phyloP scores from a whole-genome alignment of 768 basidiomycete species.

The Pholiota conissans region DNA sequence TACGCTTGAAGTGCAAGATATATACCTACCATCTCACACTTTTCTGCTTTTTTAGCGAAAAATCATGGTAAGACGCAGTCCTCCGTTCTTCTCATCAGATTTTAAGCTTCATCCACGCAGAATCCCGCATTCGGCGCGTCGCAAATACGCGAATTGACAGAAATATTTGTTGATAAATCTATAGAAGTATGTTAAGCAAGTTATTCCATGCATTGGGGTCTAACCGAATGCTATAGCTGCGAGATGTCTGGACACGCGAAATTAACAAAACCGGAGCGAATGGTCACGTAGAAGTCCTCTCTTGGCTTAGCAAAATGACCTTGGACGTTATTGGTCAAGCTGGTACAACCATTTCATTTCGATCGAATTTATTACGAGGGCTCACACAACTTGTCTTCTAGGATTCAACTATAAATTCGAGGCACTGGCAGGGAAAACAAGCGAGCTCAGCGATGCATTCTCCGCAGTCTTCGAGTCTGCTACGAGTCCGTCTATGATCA shows the following conservation, averaged over 20 bases:
- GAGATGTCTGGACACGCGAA: conserved; percentile 45
- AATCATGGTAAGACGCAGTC: conserved; percentile 37
- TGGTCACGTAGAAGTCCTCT: conserved; percentile 54
- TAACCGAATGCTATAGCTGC: no score
- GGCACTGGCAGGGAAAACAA: conserved; percentile 31
- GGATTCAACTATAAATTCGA: conserved; percentile 38
- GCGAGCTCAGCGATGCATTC: conserved; percentile 56
- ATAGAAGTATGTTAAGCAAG: conserved; percentile 44
- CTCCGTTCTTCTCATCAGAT: neutral
- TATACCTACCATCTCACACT: conserved; percentile 19
- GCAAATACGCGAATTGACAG: conserved; percentile 57
- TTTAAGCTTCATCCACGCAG: conserved; percentile 24
- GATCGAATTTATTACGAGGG: conserved; percentile 25
- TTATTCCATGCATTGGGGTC: no score
- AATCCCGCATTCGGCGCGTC: conserved; percentile 67
- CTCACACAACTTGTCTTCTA: conserved; percentile 40
- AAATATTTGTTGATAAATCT: conserved; percentile 58
- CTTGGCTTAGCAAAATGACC: conserved; percentile 67
- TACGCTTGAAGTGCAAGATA: neutral
- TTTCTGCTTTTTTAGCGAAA: conserved; percentile 29
- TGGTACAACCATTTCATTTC: conserved; percentile 41
- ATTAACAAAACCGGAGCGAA: conserved; percentile 26
- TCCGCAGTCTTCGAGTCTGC: conserved; percentile 47
- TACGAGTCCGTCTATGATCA: conserved; percentile 31
- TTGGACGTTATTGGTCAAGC: conserved; percentile 77